Evolutionary conservation across 2,329 filamentous ascomycete species (phyloP).

Genomic region (Dothideomycetidae sp.): DNA sequence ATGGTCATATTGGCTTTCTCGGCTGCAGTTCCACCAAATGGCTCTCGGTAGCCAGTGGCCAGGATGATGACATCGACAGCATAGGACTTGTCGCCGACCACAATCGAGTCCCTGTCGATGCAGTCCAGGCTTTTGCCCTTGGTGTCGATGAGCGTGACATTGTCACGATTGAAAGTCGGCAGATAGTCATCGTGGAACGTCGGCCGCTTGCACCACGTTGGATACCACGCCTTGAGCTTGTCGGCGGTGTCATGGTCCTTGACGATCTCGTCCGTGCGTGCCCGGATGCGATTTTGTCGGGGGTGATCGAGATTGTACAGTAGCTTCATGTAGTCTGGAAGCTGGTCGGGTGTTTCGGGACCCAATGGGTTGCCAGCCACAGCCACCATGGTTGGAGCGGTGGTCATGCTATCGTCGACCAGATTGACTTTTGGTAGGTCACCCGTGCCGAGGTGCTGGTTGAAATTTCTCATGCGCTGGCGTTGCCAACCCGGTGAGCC

Average conservation of each 20-base stretch:
- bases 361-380: conserved; percentile 25
- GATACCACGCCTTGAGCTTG: conserved; percentile 45
- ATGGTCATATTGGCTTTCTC: conserved; percentile 15
- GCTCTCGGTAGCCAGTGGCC: conserved; percentile 31
- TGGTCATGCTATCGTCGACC: conserved; percentile 38
- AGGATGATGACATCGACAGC: conserved; percentile 34
- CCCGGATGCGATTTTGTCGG: conserved; percentile 32
- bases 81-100: conserved; percentile 35
- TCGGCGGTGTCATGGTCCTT: conserved; percentile 37
- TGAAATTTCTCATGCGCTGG: conserved; percentile 33
- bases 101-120: conserved; percentile 34
- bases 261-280: conserved; percentile 38
- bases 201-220: conserved; percentile 48
- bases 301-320: conserved; percentile 31
- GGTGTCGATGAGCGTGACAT: conserved; percentile 48
- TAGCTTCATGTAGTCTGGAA: conserved; percentile 24
- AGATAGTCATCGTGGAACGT: conserved; percentile 49
- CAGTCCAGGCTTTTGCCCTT: conserved; percentile 37
- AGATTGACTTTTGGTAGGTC: conserved; percentile 28
- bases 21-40: conserved; percentile 18
- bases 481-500: conserved; percentile 36
- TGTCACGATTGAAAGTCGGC: conserved; percentile 41
- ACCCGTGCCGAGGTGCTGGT: conserved; percentile 24
- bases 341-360: conserved; percentile 23
- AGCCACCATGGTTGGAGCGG: conserved; percentile 26